Evolutionary conservation across 2,329 filamentous ascomycete genomes (phyloP), one percentile per base, ranked within the genome.

Genomic region (Botrytis medusae): DNA sequence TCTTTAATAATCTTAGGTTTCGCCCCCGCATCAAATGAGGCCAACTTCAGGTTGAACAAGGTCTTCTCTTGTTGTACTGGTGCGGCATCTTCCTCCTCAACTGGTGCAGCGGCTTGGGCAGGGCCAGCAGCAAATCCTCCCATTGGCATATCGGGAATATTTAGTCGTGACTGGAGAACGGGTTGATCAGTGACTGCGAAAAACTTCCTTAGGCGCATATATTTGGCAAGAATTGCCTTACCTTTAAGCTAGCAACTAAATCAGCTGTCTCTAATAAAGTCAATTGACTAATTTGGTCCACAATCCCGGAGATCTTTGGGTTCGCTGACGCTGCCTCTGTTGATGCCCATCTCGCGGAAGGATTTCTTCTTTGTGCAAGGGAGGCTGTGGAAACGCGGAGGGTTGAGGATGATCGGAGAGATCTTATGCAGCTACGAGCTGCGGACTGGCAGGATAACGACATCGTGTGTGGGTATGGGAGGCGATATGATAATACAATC

Each of bases 1-100:
- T 99, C 96, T 90, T 99, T 99, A 89, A 99, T 99, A 80, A 99
- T 87, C 92, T 99, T 99, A 80, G 97, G 94, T 88, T 99, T 99
- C 77, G 95, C 86, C 69, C 85, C 88, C 42, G 94, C 88, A 71
- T 99, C 97, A 83, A 98, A 97, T 51, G 92, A 92, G 84, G 93
- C 88, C 76, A 99, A 91, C 87, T 98, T 98, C 77, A 99, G 85
- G 83, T 92, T 97, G 89, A 99, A 99, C 75, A 99, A 89, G 6
- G 95, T 95, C 91, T 91, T 98, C 89, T 98, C 97, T 84, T 96
- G 94, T 78, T 94, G 91, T 57, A 92, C 92, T 4, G 94, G 93
- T 51, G 95, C 94, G 1, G 93, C 93, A 74, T 96, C 95, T 81
- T 98, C 93, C 82, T 96, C 94, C 83, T 95, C 90, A 34, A 86